These are phyloP conservation scores for Arabidopsis arenosa DNA, from an alignment of 345 rosid species.

Conservation along the genomic window DNA sequence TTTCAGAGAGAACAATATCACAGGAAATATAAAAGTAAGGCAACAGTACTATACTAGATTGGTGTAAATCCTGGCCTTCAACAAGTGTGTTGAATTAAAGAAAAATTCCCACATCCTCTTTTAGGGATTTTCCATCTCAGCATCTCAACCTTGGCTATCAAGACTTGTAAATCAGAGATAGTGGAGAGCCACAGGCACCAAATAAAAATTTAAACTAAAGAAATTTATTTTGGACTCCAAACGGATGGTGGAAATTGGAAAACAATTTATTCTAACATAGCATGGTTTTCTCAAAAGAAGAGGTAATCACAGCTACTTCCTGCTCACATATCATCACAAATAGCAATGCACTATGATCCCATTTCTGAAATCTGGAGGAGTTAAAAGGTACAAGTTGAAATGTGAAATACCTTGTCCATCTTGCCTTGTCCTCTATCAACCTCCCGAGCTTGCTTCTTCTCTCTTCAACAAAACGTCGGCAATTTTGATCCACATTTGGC, in stretches of 20 bases:
- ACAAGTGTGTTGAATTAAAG: conserved; percentile 45
- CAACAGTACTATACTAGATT: conserved; percentile 40
- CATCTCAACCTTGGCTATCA: conserved; percentile 39
- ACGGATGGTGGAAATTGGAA: conserved; percentile 30
- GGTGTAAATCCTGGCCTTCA: conserved; percentile 40
- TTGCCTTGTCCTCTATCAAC: conserved; percentile 84
- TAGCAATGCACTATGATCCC: conserved; percentile 13
- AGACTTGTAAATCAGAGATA: conserved; percentile 39
- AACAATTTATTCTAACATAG: conserved; percentile 16
- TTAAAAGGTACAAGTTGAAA: conserved; percentile 16
- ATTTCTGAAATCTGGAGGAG: conserved; percentile 20
- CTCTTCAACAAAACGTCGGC: conserved; percentile 94
- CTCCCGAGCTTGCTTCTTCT: conserved; percentile 80
- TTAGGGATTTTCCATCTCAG: conserved; percentile 40
- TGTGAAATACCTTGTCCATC: conserved; percentile 83
- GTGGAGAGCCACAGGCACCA: conserved; percentile 34
- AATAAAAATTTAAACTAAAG: conserved; percentile 16
- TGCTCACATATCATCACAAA: conserved; percentile 25
- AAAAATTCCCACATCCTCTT: conserved; percentile 41
- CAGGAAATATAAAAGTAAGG: conserved; percentile 36
- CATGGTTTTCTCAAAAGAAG: conserved; percentile 20
- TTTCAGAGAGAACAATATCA: conserved; percentile 29
- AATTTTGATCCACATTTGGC: conserved; percentile 84
- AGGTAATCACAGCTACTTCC: conserved; percentile 32
- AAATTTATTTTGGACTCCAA: conserved; percentile 12